A percentile compares a stretch with the other conserved stretches of the same genome.
Conservation (phyloP, 441 rosid genomes). For the Corymbia citriodora region DNA sequence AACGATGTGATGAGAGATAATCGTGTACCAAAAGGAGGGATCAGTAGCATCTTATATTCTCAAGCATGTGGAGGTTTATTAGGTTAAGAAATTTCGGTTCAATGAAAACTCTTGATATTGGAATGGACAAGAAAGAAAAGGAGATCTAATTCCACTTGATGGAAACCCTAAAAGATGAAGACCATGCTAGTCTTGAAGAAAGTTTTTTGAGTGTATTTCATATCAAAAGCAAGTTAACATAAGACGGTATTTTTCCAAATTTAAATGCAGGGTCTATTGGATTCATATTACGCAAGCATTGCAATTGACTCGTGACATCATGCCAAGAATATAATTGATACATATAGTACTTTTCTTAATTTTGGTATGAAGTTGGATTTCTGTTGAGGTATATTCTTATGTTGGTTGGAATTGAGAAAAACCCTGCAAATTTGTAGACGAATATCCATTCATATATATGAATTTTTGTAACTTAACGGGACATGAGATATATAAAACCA, state of each 20-base stretch:
- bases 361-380: not conserved
- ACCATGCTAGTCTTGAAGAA: not conserved
- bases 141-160: not conserved
- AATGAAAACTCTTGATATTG: not conserved
- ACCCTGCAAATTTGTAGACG: not conserved
- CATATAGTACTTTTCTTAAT: not conserved
- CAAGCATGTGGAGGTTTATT: not conserved
- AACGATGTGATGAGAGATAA: not conserved
- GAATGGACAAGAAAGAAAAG: not conserved
- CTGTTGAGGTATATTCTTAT: not conserved
- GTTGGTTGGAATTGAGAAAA: not conserved
- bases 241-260: not conserved
- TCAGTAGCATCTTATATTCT: not conserved
- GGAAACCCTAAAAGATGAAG: not conserved
- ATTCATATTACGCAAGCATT: not conserved
- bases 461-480: not conserved
- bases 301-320: accelerated
- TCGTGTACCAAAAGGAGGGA: not conserved
- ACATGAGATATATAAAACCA: not conserved
- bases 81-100: not conserved
- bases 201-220: not conserved
- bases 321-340: not conserved
- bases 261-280: not conserved
- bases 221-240: not conserved
- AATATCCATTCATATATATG: not conserved